Evolutionary conservation across 2,329 filamentous ascomycete genomes (phyloP), one percentile per base, ranked within the genome.

Genomic region (Venturia pyrina): DNA sequence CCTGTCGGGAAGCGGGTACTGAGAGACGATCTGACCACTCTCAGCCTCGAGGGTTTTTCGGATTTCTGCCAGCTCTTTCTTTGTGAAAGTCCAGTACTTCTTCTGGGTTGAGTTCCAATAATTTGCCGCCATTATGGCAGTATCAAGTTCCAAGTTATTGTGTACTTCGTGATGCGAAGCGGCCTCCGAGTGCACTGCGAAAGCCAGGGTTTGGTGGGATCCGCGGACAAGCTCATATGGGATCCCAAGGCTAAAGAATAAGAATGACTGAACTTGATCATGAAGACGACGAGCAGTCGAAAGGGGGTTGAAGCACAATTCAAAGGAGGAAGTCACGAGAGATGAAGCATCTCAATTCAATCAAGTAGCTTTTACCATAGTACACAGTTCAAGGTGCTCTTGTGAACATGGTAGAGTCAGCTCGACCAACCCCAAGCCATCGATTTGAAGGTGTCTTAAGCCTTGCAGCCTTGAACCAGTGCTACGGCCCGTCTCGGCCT

Each of bases 81-180:
- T 89, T 60, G 90, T 88, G 77, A 96, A 96, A 66, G 91, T 89
- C 95, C 95, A 99, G 79, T 90, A 86, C 70, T 87, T 89, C 71
- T 89, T 86, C 78, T 99, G 95, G 34, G 91, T 95, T 65, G 95
- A 98, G 69, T 91, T 89, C 93, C 93, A 99, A 80, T 93, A 99
- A 78, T 93, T 97, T 74, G 93, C 90, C 43, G 93, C 91, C 93
- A 97, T 97, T n/a, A 32, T 44, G 19, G 44, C 41, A 43, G 40
- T 17, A 37, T 19, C 17, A n/a, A n/a, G 28, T 7, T 37, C 7
- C 5, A 40, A 37, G 28, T 59, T 37, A 17, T 59, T 7, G 15
- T 40, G 53, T 3, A 11, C 28, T 37, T 37, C 53, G 11, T n/a
- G 15, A 59, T 59, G 53, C 32, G 28, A 59, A n/a, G 53, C 28